Conservation (phyloP, 306 rosid species). For the Lathyrus tuberosus region DNA sequence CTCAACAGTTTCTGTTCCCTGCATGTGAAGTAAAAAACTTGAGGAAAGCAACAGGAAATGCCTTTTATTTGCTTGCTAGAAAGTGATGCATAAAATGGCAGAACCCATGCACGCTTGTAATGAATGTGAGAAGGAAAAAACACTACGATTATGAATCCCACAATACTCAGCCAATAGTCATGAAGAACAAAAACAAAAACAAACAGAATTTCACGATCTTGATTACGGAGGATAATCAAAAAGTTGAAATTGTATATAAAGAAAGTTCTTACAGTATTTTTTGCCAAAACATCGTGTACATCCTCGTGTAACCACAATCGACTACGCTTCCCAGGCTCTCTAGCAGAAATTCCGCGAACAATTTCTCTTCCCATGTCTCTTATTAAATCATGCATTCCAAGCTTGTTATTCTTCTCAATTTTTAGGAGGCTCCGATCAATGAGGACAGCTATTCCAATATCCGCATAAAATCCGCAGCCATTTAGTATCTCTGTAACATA, state of each 20-base stretch:
- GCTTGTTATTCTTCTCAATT: slow-evolving; percentile 3
- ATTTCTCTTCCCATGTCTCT: slow-evolving; percentile 18
- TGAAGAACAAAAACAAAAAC: too few relatives aligned
- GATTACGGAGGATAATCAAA: neutral
- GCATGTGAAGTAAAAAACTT: slow-evolving; percentile 2
- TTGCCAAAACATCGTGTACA: neutral
- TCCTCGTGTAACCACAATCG: neutral
- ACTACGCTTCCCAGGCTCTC: slow-evolving; percentile 18
- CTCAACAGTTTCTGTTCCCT: slow-evolving; percentile 38
- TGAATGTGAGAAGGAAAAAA: neutral
- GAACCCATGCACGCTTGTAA: neutral
- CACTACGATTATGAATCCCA: neutral
- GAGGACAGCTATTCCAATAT: slow-evolving; percentile 10
- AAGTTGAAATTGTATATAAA: neutral
- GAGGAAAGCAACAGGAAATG: neutral
- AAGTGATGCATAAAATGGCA: neutral
- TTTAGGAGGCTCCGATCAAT: slow-evolving; percentile 1
- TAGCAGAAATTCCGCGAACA: neutral
- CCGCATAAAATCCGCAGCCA: slow-evolving; percentile 2
- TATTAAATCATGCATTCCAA: neutral
- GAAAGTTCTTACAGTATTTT: neutral
- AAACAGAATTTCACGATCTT: neutral
- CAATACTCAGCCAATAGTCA: neutral
- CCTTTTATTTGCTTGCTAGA: neutral
- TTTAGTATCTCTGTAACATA: slow-evolving; percentile 9